Conservation (phyloP, 371 early-diverging fungal species). For the Choanephora cucurbitarum region DNA sequence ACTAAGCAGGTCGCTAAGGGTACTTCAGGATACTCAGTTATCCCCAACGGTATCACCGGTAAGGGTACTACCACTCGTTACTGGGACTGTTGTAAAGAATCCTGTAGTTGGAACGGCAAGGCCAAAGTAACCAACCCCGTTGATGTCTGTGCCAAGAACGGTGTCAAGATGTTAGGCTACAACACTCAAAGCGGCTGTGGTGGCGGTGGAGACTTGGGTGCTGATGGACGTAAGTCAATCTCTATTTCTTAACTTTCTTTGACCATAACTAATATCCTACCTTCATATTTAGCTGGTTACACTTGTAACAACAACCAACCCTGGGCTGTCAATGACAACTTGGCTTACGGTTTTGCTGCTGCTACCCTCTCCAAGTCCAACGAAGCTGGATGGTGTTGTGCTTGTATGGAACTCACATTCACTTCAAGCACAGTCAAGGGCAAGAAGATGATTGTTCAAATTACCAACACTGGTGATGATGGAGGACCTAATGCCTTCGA, state of each 20-base stretch:
- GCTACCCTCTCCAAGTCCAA: constrained; percentile 30
- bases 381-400: constrained; percentile 45
- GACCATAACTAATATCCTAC: no score
- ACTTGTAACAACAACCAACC: constrained; percentile 53
- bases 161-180: constrained; percentile 28
- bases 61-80: constrained; percentile 44
- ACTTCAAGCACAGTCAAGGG: constrained; percentile 35
- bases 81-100: constrained; percentile 56
- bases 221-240: neutral
- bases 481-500: constrained; percentile 46
- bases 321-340: constrained; percentile 37
- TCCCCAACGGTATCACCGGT: constrained; percentile 33
- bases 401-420: constrained; percentile 50
- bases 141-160: constrained; percentile 35
- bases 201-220: constrained; percentile 26
- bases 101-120: constrained; percentile 47
- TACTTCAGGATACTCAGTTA: constrained; percentile 19
- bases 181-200: constrained; percentile 37
- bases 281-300: constrained; percentile 24
- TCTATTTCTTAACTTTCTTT: neutral
- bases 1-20: constrained; percentile 10
- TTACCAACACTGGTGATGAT: constrained; percentile 52
- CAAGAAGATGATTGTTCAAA: constrained; percentile 51
- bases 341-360: constrained; percentile 54
- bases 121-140: constrained; percentile 35